Percentiles rank a stretch among this genome's conserved stretches.
Evolutionary conservation across 495 filamentous ascomycete species (phyloP).

Genomic region (Neurospora tetraspora): DNA sequence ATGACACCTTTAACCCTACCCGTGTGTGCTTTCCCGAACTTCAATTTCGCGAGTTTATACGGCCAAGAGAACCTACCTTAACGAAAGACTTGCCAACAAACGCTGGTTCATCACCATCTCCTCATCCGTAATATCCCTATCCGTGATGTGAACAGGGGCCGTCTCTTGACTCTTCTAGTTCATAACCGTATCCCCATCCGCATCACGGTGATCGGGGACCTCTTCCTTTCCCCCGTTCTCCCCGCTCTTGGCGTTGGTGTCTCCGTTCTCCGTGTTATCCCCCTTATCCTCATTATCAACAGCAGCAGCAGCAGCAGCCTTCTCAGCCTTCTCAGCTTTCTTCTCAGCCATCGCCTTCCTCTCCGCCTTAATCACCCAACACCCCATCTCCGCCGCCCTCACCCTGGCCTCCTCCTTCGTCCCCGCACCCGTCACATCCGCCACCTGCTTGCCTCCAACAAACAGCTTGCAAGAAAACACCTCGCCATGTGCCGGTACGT

Average conservation of each 20-base stretch:
- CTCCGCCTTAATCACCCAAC: conserved; percentile 13
- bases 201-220: background rate
- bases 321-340: background rate
- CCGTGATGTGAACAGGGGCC: background rate
- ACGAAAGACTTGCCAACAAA: background rate
- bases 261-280: background rate
- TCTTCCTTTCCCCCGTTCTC: background rate
- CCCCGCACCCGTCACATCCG: conserved; percentile 34
- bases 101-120: background rate
- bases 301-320: background rate
- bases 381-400: conserved; percentile 44
- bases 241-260: background rate
- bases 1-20: no score
- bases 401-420: conserved; percentile 46
- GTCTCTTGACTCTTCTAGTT: background rate
- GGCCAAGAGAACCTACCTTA: background rate
- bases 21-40: no score
- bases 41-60: no score
- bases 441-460: conserved; percentile 39
- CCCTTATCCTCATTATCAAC: background rate
- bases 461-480: conserved; percentile 39
- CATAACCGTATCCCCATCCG: background rate
- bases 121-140: background rate
- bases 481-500: background rate
- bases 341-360: background rate